Evolutionary conservation across 2,329 filamentous ascomycete species (phyloP).

Genomic region (Thielaviopsis punctulata): DNA sequence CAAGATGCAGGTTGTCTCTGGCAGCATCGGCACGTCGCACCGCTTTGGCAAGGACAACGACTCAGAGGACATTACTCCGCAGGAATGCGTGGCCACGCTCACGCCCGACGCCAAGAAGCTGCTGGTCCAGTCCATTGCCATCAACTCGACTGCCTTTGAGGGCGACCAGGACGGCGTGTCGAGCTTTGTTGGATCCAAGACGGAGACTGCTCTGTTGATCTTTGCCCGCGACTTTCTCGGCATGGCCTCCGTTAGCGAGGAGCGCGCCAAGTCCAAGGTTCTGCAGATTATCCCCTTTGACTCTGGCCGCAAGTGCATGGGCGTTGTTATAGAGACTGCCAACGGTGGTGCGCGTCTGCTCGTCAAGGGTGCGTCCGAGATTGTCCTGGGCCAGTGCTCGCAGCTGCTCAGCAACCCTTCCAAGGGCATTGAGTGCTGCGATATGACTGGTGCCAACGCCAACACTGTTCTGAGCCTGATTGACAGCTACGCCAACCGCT

Average conservation of each 20-base stretch:
- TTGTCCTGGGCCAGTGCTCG: constrained; percentile 39
- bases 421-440: constrained; percentile 23
- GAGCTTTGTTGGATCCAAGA: constrained; percentile 62
- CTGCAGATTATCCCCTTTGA: constrained; percentile 60
- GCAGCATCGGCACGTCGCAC: constrained; percentile 36
- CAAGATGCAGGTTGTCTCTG: constrained; percentile 50
- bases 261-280: constrained; percentile 41
- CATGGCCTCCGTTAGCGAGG: constrained; percentile 46
- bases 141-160: constrained; percentile 62
- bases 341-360: constrained; percentile 37
- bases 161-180: constrained; percentile 49
- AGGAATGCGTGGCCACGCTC: constrained; percentile 31
- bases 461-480: constrained; percentile 49
- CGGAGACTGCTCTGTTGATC: constrained; percentile 56
- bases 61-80: constrained; percentile 23
- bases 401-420: constrained; percentile 33
- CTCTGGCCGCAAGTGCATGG: constrained; percentile 58
- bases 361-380: constrained; percentile 49
- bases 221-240: constrained; percentile 49
- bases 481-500: constrained; percentile 59
- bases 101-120: constrained; percentile 31
- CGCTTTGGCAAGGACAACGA: constrained; percentile 32
- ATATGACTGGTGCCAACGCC: constrained; percentile 35
- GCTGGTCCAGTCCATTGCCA: constrained; percentile 40
- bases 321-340: constrained; percentile 35